Evolutionary conservation across 805 yeast genomes (phyloP).

Genomic region (Priceomyces castillae): DNA sequence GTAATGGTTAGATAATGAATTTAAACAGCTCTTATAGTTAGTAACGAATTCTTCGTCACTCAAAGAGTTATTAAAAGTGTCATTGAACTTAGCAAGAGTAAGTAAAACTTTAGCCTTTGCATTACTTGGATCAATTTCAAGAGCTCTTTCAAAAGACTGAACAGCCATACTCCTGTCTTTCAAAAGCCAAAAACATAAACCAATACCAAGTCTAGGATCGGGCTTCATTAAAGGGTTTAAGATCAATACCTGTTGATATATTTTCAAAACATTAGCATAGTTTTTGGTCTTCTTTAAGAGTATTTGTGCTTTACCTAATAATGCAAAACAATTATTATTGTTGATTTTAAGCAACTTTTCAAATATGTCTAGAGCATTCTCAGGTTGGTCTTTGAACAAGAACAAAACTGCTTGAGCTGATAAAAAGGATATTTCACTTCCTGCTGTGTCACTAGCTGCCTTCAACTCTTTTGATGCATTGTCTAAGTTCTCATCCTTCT

Average conservation of each 20-base stretch:
- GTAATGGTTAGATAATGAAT: constrained; percentile 39
- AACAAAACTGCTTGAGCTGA: constrained; percentile 68
- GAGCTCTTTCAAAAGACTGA: constrained; percentile 77
- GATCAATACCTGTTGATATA: constrained; percentile 79
- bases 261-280: constrained; percentile 67
- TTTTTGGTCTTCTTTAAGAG: constrained; percentile 65
- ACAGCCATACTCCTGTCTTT: constrained; percentile 75
- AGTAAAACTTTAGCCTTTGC: constrained; percentile 62
- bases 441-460: constrained; percentile 10
- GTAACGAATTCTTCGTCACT: constrained; percentile 60
- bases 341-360: constrained; percentile 58
- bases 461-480: constrained; percentile 24
- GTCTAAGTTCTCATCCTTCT: constrained; percentile 21
- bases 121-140: constrained; percentile 61
- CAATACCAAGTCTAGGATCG: constrained; percentile 93
- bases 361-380: constrained; percentile 66
- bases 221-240: constrained; percentile 78
- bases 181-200: constrained; percentile 88
- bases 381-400: constrained; percentile 58
- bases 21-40: constrained; percentile 59
- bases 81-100: constrained; percentile 66
- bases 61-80: constrained; percentile 53
- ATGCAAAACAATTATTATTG: constrained; percentile 67
- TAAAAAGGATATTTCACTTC: constrained; percentile 38
- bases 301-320: constrained; percentile 81